Conservation (phyloP, 371 early-diverging fungal genomes). For the Mortierella sp. region DNA sequence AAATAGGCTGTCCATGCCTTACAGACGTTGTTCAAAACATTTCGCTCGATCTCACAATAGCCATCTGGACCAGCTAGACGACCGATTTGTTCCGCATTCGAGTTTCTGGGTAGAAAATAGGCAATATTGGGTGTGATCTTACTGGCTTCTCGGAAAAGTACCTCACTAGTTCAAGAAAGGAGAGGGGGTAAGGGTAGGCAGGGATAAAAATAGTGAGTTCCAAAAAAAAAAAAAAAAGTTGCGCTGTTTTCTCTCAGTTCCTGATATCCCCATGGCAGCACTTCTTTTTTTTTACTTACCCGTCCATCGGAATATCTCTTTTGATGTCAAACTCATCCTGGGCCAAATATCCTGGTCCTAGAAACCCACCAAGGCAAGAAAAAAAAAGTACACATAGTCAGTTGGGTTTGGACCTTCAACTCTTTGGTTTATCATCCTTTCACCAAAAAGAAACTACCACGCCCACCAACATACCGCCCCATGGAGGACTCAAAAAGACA, state of each 20-base stretch:
- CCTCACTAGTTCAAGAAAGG: constrained; percentile 49
- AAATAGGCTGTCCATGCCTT: constrained; percentile 52
- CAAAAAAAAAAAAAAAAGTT: background rate
- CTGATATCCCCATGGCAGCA: too few relatives aligned
- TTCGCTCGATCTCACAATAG: constrained; percentile 41
- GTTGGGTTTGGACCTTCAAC: background rate
- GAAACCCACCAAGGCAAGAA: background rate
- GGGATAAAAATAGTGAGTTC: too few relatives aligned
- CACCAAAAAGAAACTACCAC: background rate
- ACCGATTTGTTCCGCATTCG: constrained; percentile 68
- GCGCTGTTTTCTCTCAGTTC: too few relatives aligned
- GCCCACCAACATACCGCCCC: constrained; percentile 76
- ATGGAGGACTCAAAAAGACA: constrained; percentile 94
- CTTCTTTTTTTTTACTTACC: constrained; percentile 58
- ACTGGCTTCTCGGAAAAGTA: constrained; percentile 71
- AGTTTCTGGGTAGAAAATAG: constrained; percentile 88
- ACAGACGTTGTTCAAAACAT: constrained; percentile 38
- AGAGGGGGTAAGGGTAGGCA: background rate
- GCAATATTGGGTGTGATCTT: constrained; percentile 80
- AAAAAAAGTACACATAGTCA: constrained; percentile 8
- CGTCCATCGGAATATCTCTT: constrained; percentile 79
- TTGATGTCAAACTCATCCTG: constrained; percentile 70
- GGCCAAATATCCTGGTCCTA: constrained; percentile 39
- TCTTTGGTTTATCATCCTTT: background rate
- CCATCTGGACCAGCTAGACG: constrained; percentile 24